These are phyloP conservation scores for Stylonectria norvegica DNA, from an alignment of 2,329 filamentous ascomycete genomes.

Conservation along the genomic window DNA sequence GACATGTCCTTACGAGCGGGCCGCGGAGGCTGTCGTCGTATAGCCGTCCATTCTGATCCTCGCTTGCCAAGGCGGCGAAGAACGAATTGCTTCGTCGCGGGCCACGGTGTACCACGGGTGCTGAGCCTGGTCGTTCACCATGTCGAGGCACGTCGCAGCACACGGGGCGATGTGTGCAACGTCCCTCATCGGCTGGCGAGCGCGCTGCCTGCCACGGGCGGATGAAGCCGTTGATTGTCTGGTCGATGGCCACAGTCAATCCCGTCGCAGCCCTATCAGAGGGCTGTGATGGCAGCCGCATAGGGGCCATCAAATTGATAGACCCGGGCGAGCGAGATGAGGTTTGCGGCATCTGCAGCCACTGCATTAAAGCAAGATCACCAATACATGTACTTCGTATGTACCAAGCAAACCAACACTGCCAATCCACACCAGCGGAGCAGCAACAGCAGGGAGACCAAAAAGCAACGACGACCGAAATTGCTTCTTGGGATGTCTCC, in stretches of 20 bases:
- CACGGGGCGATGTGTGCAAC: conserved; percentile 14
- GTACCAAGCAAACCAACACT: conserved; percentile 7
- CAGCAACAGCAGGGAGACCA: background rate
- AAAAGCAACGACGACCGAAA: conserved; percentile 1
- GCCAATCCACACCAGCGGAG: conserved; percentile 5
- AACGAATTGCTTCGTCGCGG: conserved; percentile 24
- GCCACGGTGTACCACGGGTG: background rate
- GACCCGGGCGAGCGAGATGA: conserved; percentile 26
- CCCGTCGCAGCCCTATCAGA: conserved; percentile 1
- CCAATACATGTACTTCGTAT: too few species aligned
- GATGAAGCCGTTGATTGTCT: background rate
- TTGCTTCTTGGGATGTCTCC: background rate
- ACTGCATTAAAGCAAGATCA: conserved; percentile 8
- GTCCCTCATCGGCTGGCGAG: conserved; percentile 21
- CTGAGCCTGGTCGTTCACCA: background rate
- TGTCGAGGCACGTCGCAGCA: conserved; percentile 2
- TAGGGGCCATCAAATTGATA: background rate
- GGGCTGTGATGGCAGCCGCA: conserved; percentile 1
- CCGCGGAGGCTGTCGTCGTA: conserved; percentile 14
- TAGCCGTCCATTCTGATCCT: conserved; percentile 9
- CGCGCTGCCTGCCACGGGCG: background rate
- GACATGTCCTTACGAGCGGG: conserved; percentile 11
- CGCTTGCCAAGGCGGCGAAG: conserved; percentile 23
- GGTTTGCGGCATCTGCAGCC: conserved; percentile 10
- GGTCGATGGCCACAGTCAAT: too few species aligned